Base-by-base conservation (phyloP, 768 basidiomycete genomes). In the Serendipita sp. region DNA sequence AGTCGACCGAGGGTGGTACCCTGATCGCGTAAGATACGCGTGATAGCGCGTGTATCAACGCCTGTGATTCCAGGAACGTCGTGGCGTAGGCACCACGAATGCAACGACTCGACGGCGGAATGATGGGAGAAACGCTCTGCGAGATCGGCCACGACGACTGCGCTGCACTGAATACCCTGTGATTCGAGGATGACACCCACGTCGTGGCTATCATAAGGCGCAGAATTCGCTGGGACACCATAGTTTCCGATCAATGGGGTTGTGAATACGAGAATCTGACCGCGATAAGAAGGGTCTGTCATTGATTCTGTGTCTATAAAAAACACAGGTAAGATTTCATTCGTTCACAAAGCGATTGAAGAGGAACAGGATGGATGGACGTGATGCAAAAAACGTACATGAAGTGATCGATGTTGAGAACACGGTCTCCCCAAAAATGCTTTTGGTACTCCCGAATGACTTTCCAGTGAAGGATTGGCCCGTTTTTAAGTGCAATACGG, bases 321-420 rank as follows among this genome's bases (percentile, higher is more conserved):
- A 24, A 64, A 34, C 20, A n/a, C n/a, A n/a, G n/a, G n/a, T n/a
- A n/a, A 41, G 28, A 42, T 41, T 38, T 22, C 33, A 42, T 48
- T 16, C 53, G 24, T 24, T 42, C 50, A 24, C n/a, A n/a, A n/a
- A 53, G 60, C 31, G 16, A 14, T 31, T 41, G 26, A 50, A 22
- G 17, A 17, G 60, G 28, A 4, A 43, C n/a, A n/a, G n/a, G n/a
- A n/a, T n/a, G n/a, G n/a, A n/a, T 62, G 62, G 61, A 66, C 56
- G 17, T 53, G 4, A 60, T 30, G 38, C 13, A 31, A 22, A 61
- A 63, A 62, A n/a, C n/a, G n/a, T 65, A 92, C 93, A 99, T 42
- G 93, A 96, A 0, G 96, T 99, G 72, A 99, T 99, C 44, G 92
- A 94, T 33, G 96, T 99, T 14, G 92, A 95, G 74, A 99, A 99